Evolutionary conservation across 129 eudicot species (phyloP).

Genomic region (Flaveria linearis): DNA sequence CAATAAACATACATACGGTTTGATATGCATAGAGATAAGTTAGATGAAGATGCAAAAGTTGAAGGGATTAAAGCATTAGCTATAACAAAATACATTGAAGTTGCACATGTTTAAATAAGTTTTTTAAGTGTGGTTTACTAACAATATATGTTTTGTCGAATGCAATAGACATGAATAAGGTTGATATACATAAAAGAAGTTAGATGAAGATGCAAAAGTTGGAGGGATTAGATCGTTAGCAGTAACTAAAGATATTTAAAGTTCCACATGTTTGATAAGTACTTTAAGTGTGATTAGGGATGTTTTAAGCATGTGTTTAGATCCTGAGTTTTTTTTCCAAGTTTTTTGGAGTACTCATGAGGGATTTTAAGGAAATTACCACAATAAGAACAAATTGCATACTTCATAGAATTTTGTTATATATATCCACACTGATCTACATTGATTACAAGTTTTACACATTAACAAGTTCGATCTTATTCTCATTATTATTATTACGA

Average conservation of each 20-base stretch:
- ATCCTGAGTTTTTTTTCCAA: constrained; percentile 11
- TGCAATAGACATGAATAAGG: no score
- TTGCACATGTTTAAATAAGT: constrained; percentile 20
- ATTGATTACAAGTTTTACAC: background rate
- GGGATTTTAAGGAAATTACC: background rate
- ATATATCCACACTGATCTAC: background rate
- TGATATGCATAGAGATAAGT: background rate
- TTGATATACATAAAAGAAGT: constrained; percentile 5
- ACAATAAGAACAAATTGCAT: background rate
- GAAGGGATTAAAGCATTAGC: background rate
- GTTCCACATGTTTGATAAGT: constrained; percentile 14
- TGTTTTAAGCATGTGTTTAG: constrained; percentile 26
- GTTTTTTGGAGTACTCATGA: background rate
- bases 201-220: constrained; percentile 11
- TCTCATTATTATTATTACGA: background rate
- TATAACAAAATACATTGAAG: background rate
- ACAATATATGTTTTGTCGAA: background rate
- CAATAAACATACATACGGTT: background rate
- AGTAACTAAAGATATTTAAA: background rate
- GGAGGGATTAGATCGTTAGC: constrained; percentile 2
- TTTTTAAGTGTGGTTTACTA: background rate
- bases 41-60: constrained; percentile 10
- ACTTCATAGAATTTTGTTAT: background rate
- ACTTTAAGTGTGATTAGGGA: constrained; percentile 11
- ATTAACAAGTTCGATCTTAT: background rate